Percentiles rank a stretch among this genome's conserved stretches.
phyloP scores from a whole-genome alignment of 2,329 filamentous ascomycete genomes.

The Fusarium solani-melongenae region DNA sequence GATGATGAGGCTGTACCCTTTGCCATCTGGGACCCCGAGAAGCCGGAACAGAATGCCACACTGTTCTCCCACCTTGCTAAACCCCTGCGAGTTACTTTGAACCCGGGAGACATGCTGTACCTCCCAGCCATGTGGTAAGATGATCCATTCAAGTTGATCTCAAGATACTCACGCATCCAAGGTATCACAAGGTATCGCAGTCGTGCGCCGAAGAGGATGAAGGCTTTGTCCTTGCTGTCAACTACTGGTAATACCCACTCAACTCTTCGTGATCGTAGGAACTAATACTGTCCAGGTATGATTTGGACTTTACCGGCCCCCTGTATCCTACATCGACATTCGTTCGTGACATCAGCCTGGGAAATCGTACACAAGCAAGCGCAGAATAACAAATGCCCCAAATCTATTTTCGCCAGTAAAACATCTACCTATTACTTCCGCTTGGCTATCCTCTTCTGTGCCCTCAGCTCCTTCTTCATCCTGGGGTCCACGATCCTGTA shows the following conservation, averaged over 20 bases:
- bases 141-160: background rate
- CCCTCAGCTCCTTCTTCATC: constrained; percentile 96
- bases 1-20: constrained; percentile 66
- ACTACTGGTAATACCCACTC: constrained; percentile 76
- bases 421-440: constrained; percentile 58
- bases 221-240: constrained; percentile 80
- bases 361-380: constrained; percentile 16
- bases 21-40: constrained; percentile 80
- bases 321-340: constrained; percentile 73
- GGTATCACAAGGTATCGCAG: constrained; percentile 85
- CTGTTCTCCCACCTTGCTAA: constrained; percentile 68
- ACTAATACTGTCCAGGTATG: constrained; percentile 64
- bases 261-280: background rate
- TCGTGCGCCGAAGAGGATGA: constrained; percentile 74
- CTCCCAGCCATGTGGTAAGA: constrained; percentile 81
- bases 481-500: constrained; percentile 97
- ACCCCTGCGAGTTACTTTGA: constrained; percentile 74
- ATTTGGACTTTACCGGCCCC: constrained; percentile 79
- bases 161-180: constrained; percentile 39
- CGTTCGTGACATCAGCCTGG: constrained; percentile 53
- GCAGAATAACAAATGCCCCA: constrained; percentile 22
- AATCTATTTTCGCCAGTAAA: constrained; percentile 17
- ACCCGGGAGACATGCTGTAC: constrained; percentile 84
- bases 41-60: constrained; percentile 61
- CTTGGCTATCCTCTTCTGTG: constrained; percentile 82